Conservation (phyloP, 2,329 filamentous ascomycete genomes). For the Beauveria pseudobassiana region DNA sequence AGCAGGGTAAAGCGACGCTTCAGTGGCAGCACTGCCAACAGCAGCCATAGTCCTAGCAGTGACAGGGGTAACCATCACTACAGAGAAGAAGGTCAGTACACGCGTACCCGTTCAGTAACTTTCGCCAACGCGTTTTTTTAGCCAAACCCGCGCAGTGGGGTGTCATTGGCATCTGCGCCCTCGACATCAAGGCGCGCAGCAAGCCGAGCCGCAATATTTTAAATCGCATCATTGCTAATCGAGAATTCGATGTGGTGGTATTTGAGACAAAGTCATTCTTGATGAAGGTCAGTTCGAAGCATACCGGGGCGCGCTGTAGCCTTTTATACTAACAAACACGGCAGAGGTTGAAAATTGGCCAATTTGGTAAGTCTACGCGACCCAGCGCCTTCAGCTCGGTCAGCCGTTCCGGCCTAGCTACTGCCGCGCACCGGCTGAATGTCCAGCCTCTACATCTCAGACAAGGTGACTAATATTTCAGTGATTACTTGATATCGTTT, state of each 20-base stretch:
- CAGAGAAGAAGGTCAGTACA: slow-evolving; percentile 44
- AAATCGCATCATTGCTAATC: slow-evolving; percentile 80
- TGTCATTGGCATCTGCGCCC: slow-evolving; percentile 84
- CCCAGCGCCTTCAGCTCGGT: slow-evolving; percentile 20
- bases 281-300: slow-evolving; percentile 60
- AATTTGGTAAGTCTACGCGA: slow-evolving; percentile 53
- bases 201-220: slow-evolving; percentile 96
- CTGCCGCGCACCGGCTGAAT: slow-evolving; percentile 13
- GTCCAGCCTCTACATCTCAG: background rate
- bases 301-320: slow-evolving; percentile 10
- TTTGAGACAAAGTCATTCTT: slow-evolving; percentile 97
- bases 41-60: slow-evolving; percentile 71
- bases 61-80: slow-evolving; percentile 51
- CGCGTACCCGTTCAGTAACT: background rate
- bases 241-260: slow-evolving; percentile 92
- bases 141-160: slow-evolving; percentile 53
- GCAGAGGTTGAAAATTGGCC: slow-evolving; percentile 89
- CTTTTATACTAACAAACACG: slow-evolving; percentile 5
- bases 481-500: slow-evolving; percentile 93
- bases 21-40: slow-evolving; percentile 74
- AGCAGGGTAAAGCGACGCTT: slow-evolving; percentile 67
- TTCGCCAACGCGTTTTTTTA: slow-evolving; percentile 24
- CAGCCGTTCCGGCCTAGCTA: slow-evolving; percentile 27
- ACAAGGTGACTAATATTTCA: slow-evolving; percentile 24
- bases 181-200: slow-evolving; percentile 92